Conservation (phyloP, 2,329 filamentous ascomycete genomes). For the Verticillium albo-atrum region DNA sequence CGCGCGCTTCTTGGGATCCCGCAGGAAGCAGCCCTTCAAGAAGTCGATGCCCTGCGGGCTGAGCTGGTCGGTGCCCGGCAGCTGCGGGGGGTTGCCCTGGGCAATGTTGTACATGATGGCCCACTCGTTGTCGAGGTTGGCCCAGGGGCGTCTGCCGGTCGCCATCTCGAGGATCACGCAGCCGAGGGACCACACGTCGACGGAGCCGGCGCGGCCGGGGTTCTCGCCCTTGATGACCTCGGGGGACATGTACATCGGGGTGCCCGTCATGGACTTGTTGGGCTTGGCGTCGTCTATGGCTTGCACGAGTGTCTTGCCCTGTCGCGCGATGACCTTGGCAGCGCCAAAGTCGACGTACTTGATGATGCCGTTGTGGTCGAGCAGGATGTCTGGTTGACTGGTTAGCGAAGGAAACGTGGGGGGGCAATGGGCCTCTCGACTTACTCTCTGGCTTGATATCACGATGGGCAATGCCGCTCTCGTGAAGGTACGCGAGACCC, state of each 20-base stretch:
- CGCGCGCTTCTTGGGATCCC: conserved; percentile 73
- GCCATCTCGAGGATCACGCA: conserved; percentile 98
- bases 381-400: conserved; percentile 69
- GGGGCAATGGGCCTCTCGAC: conserved; percentile 28
- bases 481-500: conserved; percentile 88
- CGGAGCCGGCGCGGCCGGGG: conserved; percentile 74
- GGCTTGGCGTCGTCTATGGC: conserved; percentile 57
- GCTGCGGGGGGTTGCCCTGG: conserved; percentile 85
- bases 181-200: conserved; percentile 94
- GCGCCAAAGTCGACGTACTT: conserved; percentile 99
- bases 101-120: conserved; percentile 99
- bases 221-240: conserved; percentile 93
- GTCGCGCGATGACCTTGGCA: conserved; percentile 91
- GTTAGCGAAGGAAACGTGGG: not conserved
- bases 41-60: conserved; percentile 85
- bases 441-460: conserved; percentile 97
- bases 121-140: conserved; percentile 96
- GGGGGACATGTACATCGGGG: conserved; percentile 99
- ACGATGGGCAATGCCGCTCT: conserved; percentile 86
- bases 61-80: conserved; percentile 79
- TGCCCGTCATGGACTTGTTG: conserved; percentile 93
- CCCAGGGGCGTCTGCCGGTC: conserved; percentile 90
- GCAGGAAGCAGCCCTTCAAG: conserved; percentile 77
- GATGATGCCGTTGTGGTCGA: conserved; percentile 96
- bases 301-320: conserved; percentile 79